Evolutionary conservation across 257 asterid species (phyloP), one percentile per base, ranked within the genome.

Genomic region (Schizonepeta tenuifolia): DNA sequence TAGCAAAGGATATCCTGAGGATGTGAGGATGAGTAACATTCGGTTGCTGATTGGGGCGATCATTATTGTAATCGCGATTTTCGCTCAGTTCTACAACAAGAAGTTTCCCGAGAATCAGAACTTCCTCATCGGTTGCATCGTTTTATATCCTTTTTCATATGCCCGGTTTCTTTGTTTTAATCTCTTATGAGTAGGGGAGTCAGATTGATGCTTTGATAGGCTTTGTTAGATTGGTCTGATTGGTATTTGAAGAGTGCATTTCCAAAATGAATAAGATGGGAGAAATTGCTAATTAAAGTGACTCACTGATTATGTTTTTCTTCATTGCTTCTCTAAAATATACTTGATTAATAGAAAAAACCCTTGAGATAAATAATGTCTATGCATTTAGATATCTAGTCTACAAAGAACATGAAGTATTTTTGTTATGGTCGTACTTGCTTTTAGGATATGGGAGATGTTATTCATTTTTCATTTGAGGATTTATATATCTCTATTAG

Each of bases 71-170:
- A 83, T 92, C 61, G 99, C 98, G 2, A 86, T 95, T 46, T 86
- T 95, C 61, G 98, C 99, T 6, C 96, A 95, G 91, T 92, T 95
- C 75, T 95, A 95, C 87, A 84, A 89, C 74, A 92, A 92, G 90
- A 90, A 95, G 74, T 90, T 92, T 69, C 98, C 96, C 0, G 98
- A 89, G 26, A 92, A 95, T 67, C 82, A 83, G 61, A 82, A 90
- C 84, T 95, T 88, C 78, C 92, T 95, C 67, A 81, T 95, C 36
- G 89, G 87, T 47, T 92, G 98, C 96, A 92, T 87, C 70, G 84
- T 65, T 9, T 89, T 87, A 95, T 95, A 95, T 95, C 99, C 99
- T 92, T 92, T 80, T 68, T 24, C 43, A 17, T 3, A 61, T 36
- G 44, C 28, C 20, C 59, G 65, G 17, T 74, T 65, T 70, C n/a